Evolutionary conservation across 106 monocot genomes (phyloP), one percentile per base, ranked within the genome.

Genomic region (Dioscorea zingiberensis): DNA sequence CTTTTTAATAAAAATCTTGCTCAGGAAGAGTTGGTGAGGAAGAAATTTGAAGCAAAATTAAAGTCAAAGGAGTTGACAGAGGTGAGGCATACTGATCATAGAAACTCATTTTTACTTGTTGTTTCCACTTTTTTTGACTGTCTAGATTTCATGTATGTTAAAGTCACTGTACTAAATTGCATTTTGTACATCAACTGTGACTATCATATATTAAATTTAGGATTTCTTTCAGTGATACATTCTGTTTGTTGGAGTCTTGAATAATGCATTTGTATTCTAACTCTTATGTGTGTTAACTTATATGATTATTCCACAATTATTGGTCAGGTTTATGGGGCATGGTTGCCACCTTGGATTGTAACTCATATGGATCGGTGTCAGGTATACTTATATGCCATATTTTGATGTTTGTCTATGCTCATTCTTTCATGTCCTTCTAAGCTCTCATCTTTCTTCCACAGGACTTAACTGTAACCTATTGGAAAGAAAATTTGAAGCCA

Each of bases 321-420:
- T 61, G 13, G 25, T 45, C 64, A 97, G 97, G 70, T 92, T 72
- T 81, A 92, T 83, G 86, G 85, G 62, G 85, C 92, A 66, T 97
- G 97, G 97, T 62, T 97, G 19, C 97, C 97, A 48, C 88, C 88
- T 58, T 97, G 97, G 97, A 74, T 97, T 60, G 88, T 84, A 48
- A 71, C 58, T 27, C 86, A 88, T 27, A 58, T 79, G 13, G 38
- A 21, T 24, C 70, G 44, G 61, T 80, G 7, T 63, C 77, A 80
- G 87, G 90, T 94, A 76, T 48, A 27, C 25, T 59, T 27, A 63
- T 23, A 18, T 15, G 14, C 18, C 19, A 13, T 1, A 19, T 51
- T 9, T 63, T 18, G 55, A 5, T 58, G 47, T 46, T 38, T 51
- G 58, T 32, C 22, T 16, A 28, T 68, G 54, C 21, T 56, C 38